These are phyloP conservation scores for Paraphaeosphaeria sporulosa DNA, from an alignment of 2,329 filamentous ascomycete species.

Conservation along the genomic window DNA sequence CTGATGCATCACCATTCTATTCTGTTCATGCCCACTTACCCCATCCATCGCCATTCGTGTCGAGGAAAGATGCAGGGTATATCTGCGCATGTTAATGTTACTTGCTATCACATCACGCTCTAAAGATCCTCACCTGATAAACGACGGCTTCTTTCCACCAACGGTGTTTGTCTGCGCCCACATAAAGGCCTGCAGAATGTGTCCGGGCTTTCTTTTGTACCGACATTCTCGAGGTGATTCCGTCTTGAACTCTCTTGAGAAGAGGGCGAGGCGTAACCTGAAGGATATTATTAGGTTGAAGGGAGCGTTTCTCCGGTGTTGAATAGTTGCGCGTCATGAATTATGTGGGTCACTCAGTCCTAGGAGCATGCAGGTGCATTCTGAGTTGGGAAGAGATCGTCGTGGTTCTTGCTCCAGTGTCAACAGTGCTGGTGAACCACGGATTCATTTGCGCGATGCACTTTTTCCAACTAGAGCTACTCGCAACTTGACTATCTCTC, in stretches of 20 bases:
- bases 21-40: slow-evolving; percentile 38
- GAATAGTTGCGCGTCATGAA: slow-evolving; percentile 10
- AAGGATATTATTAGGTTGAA: not conserved
- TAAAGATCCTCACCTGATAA: slow-evolving; percentile 55
- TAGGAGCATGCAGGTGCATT: slow-evolving; percentile 7
- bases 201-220: slow-evolving; percentile 19
- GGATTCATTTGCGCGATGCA: not conserved
- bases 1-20: not conserved
- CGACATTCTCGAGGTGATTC: slow-evolving; percentile 13
- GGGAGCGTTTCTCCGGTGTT: not conserved
- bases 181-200: slow-evolving; percentile 28
- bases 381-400: not conserved
- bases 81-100: slow-evolving; percentile 45
- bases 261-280: not conserved
- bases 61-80: slow-evolving; percentile 67
- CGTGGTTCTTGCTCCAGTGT: not conserved
- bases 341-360: slow-evolving; percentile 8
- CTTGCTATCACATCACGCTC: not conserved
- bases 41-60: slow-evolving; percentile 63
- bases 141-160: slow-evolving; percentile 70
- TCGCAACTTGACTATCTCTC: not conserved
- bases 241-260: not conserved
- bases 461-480: not conserved
- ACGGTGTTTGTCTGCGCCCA: slow-evolving; percentile 42
- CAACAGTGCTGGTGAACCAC: not conserved